These are phyloP conservation scores for Talaromyces stipitatus DNA, from an alignment of 495 filamentous ascomycete species.

Conservation along the genomic window DNA sequence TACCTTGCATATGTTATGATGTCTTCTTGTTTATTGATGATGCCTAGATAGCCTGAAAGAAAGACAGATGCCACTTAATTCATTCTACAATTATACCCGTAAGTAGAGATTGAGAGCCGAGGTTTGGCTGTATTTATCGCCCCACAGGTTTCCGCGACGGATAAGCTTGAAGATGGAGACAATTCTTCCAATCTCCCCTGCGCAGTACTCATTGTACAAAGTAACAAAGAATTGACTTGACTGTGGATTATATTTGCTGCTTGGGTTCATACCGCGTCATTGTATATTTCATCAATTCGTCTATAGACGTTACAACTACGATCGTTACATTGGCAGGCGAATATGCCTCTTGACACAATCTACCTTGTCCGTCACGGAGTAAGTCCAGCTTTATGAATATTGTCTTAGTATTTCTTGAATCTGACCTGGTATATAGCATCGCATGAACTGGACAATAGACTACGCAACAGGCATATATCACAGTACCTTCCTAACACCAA, in stretches of 20 bases:
- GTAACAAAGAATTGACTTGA: too few relatives aligned
- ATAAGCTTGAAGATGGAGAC: neutral
- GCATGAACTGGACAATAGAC: constrained; percentile 81
- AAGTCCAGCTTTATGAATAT: constrained; percentile 23
- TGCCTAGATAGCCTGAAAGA: constrained; percentile 5
- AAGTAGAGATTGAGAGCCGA: neutral
- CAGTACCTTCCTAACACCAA: constrained; percentile 63
- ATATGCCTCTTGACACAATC: constrained; percentile 63
- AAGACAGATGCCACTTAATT: constrained; percentile 3
- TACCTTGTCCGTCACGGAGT: constrained; percentile 85
- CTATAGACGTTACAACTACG: neutral
- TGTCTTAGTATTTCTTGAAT: neutral
- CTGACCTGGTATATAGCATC: constrained; percentile 51
- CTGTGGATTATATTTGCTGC: too few relatives aligned
- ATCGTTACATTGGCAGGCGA: neutral
- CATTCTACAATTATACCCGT: neutral
- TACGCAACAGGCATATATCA: constrained; percentile 65
- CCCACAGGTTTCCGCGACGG: neutral
- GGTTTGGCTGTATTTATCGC: neutral
- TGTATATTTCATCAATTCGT: neutral
- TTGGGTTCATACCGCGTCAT: too few relatives aligned
- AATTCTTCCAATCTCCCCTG: neutral
- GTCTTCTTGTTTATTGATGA: neutral
- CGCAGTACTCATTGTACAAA: neutral
- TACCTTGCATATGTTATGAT: constrained; percentile 6